These are phyloP conservation scores for Aquilaria yunnanensis DNA, from an alignment of 345 rosid genomes.

Conservation along the genomic window DNA sequence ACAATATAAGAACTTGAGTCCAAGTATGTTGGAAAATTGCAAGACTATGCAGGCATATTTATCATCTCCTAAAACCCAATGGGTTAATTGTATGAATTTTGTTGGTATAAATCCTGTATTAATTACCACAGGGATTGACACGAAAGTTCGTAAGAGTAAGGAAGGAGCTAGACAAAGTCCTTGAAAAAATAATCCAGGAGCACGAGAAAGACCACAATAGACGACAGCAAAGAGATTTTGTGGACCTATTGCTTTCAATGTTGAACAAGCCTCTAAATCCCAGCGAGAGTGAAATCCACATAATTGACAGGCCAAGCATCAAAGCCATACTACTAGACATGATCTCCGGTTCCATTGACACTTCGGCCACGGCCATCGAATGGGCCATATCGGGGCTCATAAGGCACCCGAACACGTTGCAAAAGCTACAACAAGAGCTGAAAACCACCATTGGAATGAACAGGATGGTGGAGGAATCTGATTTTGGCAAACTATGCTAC, in stretches of 20 bases:
- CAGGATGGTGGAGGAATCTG: conserved; percentile 17
- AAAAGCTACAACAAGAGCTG: conserved; percentile 21
- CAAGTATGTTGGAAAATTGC: no score
- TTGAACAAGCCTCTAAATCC: conserved; percentile 4
- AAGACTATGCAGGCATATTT: no score
- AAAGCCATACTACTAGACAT: conserved; percentile 26
- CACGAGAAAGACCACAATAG: not conserved
- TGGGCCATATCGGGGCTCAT: conserved; percentile 29
- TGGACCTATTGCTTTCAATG: conserved; percentile 14
- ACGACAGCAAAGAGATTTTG: conserved; percentile 5
- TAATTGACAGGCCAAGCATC: conserved; percentile 11
- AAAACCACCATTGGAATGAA: conserved; percentile 16
- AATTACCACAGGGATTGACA: conserved; percentile 10
- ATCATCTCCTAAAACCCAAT: no score
- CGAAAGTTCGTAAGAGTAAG: conserved; percentile 6
- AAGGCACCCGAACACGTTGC: conserved; percentile 14
- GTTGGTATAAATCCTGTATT: no score
- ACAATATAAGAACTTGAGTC: no score
- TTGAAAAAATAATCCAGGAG: conserved; percentile 13
- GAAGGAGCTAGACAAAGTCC: conserved; percentile 4
- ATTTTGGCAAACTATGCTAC: conserved; percentile 10
- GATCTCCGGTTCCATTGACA: conserved; percentile 15
- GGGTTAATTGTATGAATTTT: no score
- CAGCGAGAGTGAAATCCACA: not conserved
- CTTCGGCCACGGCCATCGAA: conserved; percentile 12